These are phyloP conservation scores for Eutypa lata DNA, from an alignment of 2,329 filamentous ascomycete genomes.

Conservation along the genomic window DNA sequence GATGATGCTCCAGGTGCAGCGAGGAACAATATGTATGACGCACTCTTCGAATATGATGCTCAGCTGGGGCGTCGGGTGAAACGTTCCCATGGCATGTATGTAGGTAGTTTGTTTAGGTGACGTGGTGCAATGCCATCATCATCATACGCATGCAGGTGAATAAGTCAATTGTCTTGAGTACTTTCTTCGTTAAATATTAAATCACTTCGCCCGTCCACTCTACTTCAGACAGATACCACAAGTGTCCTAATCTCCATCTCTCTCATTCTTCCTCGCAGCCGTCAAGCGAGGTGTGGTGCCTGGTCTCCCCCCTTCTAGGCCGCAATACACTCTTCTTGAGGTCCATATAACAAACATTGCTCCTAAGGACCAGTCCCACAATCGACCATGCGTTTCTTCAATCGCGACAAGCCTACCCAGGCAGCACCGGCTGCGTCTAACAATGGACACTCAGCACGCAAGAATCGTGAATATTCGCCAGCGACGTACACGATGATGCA, in stretches of 20 bases:
- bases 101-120: not conserved
- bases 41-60: no score
- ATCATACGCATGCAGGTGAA: no score
- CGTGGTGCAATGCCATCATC: not conserved
- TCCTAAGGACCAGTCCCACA: no score
- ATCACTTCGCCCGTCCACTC: not conserved
- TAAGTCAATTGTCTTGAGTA: not conserved
- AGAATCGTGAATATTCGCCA: constrained; percentile 5
- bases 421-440: not conserved
- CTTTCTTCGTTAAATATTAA: no score
- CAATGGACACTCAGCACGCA: constrained; percentile 2
- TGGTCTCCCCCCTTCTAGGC: no score
- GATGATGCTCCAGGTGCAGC: no score
- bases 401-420: not conserved
- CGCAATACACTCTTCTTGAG: no score
- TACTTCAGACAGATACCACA: not conserved
- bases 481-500: constrained; percentile 41
- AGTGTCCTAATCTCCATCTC: not conserved
- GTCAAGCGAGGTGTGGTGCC: not conserved
- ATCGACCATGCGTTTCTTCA: not conserved
- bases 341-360: no score
- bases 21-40: no score
- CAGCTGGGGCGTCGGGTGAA: no score
- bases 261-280: not conserved
- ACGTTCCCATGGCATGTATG: no score